Evolutionary conservation across 2,329 filamentous ascomycete genomes (phyloP).

Genomic region (Chaetomiaceae sp.): DNA sequence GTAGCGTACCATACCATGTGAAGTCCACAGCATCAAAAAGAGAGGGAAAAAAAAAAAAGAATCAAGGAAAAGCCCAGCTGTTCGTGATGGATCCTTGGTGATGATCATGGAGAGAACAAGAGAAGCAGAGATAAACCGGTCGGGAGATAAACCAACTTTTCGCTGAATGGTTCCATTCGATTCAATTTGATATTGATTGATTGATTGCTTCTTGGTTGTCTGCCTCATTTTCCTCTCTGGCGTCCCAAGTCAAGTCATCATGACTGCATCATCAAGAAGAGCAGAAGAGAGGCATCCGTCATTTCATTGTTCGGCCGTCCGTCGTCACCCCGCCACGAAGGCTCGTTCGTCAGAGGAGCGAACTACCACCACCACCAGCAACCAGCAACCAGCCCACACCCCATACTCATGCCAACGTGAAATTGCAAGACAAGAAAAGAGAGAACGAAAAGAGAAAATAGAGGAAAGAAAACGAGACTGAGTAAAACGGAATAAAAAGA

Average conservation of each 20-base stretch:
- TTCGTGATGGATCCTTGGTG: too few species aligned
- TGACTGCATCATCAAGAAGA: constrained; percentile 12
- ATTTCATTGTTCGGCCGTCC: background rate
- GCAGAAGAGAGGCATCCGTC: background rate
- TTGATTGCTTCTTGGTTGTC: background rate
- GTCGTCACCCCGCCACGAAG: background rate
- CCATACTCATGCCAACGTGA: background rate
- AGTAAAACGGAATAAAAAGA: constrained; percentile 13
- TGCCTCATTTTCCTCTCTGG: too few species aligned
- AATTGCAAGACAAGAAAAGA: background rate
- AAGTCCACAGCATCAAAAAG: too few species aligned
- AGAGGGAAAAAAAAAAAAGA: too few species aligned
- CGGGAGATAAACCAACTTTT: background rate
- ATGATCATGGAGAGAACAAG: too few species aligned
- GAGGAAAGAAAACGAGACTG: background rate
- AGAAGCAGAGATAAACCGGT: too few species aligned
- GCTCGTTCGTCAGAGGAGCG: background rate
- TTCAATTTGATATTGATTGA: background rate
- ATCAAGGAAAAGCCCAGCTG: too few species aligned
- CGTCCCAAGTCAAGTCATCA: background rate
- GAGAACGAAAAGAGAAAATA: background rate
- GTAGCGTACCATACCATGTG: too few species aligned
- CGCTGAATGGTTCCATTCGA: background rate
- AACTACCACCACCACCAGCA: too few species aligned
- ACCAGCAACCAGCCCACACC: background rate